Percentiles rank a stretch among this genome's conserved stretches.
phyloP scores from a whole-genome alignment of 2,329 filamentous ascomycete species.

The Bipolaris sorokiniana region DNA sequence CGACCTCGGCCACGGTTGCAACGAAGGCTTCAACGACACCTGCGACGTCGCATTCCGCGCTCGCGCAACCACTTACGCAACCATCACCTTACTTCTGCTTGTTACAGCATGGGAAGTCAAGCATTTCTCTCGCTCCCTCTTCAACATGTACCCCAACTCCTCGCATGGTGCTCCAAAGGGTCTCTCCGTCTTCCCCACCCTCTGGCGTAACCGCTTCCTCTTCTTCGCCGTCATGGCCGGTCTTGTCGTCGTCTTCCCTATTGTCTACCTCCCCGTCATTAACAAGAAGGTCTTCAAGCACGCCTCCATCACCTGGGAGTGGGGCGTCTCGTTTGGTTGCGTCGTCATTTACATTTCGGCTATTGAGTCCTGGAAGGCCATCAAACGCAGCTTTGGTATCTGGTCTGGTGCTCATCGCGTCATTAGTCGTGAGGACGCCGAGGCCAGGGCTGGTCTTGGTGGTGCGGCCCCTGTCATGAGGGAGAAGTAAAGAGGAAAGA shows the following conservation, averaged over 20 bases:
- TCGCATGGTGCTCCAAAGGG: conserved; percentile 26
- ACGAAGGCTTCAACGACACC: conserved; percentile 51
- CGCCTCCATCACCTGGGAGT: conserved; percentile 53
- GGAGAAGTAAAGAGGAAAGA: conserved; percentile 21
- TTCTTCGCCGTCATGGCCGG: conserved; percentile 53
- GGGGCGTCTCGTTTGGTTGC: conserved; percentile 53
- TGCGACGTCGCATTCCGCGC: conserved; percentile 54
- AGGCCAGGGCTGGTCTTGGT: conserved; percentile 40
- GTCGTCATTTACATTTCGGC: conserved; percentile 50
- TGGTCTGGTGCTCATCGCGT: conserved; percentile 43
- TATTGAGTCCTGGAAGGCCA: conserved; percentile 55
- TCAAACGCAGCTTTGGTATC: conserved; percentile 49
- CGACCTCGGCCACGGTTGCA: conserved; percentile 53
- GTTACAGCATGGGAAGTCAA: conserved; percentile 58
- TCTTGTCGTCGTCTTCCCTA: conserved; percentile 52
- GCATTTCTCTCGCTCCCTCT: conserved; percentile 52
- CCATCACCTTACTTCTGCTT: conserved; percentile 53
- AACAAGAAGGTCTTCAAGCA: conserved; percentile 57
- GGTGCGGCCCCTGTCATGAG: conserved; percentile 10
- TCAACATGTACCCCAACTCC: conserved; percentile 53
- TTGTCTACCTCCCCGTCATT: conserved; percentile 55
- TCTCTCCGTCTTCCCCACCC: conserved; percentile 48
- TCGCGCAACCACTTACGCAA: conserved; percentile 54
- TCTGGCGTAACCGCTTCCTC: conserved; percentile 53
- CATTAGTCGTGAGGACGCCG: conserved; percentile 44